Evolutionary conservation across 768 basidiomycete genomes (phyloP).

Genomic region (Boletellus emodensis): DNA sequence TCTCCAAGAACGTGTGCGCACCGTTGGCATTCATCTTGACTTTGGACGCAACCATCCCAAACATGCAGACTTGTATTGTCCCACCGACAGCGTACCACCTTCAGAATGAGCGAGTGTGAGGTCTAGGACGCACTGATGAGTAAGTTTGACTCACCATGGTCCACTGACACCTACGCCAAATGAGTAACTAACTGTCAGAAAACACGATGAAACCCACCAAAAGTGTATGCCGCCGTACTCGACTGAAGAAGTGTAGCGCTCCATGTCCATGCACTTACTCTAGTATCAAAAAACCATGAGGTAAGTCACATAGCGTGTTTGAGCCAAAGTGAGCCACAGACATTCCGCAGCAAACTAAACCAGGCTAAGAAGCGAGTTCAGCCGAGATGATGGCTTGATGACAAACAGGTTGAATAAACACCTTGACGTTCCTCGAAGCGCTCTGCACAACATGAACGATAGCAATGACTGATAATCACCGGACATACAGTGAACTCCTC

Average conservation of each 20-base stretch:
- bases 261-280: constrained; percentile 56
- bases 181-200: neutral
- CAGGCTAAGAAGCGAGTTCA: constrained; percentile 32
- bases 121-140: neutral
- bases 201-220: constrained; percentile 23
- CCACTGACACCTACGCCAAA: constrained; percentile 41
- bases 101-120: neutral
- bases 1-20: constrained; percentile 57
- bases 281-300: constrained; percentile 8
- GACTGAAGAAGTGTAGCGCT: constrained; percentile 54
- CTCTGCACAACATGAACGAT: constrained; percentile 25
- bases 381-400: neutral
- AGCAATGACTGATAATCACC: neutral
- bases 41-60: constrained; percentile 50
- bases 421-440: constrained; percentile 46
- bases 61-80: constrained; percentile 51
- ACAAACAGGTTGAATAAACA: constrained; percentile 6
- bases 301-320: neutral
- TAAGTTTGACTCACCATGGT: constrained; percentile 35
- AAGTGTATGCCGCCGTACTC: constrained; percentile 49
- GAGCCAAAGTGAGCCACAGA: constrained; percentile 14
- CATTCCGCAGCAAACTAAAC: constrained; percentile 49
- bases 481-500: constrained; percentile 46
- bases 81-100: constrained; percentile 52
- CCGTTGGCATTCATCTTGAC: constrained; percentile 59